These are phyloP conservation scores for Cryphonectria japonica DNA, from an alignment of 2,329 filamentous ascomycete genomes.

Conservation along the genomic window DNA sequence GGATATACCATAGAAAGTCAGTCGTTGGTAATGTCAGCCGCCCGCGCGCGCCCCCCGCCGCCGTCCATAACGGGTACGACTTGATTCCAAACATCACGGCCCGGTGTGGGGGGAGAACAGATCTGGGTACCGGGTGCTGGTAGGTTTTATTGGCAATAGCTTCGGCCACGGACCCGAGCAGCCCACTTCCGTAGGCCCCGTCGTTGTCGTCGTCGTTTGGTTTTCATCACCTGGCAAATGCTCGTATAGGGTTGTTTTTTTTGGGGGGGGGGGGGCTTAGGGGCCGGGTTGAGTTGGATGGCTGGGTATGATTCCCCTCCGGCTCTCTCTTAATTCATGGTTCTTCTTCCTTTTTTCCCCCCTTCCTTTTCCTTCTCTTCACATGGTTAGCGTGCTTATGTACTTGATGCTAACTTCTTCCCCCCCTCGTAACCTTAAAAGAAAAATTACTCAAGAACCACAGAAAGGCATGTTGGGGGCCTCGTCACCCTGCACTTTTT, in stretches of 20 bases:
- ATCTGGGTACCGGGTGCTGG: background rate
- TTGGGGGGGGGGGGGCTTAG: too few relatives aligned
- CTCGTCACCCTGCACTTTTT: background rate
- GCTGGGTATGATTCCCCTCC: background rate
- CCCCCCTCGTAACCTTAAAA: background rate
- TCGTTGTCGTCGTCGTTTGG: background rate
- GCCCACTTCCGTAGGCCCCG: background rate
- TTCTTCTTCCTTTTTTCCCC: background rate
- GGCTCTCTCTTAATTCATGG: background rate
- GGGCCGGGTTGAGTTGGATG: background rate
- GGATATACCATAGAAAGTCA: background rate
- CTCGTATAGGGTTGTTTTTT: too few relatives aligned
- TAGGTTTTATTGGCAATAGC: constrained; percentile 4
- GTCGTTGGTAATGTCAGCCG: background rate
- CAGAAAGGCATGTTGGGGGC: background rate
- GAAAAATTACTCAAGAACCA: background rate
- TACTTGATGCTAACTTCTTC: background rate
- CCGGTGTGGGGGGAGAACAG: background rate
- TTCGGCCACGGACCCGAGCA: background rate
- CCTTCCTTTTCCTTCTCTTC: background rate
- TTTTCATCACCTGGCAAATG: too few relatives aligned
- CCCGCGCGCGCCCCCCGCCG: too few relatives aligned
- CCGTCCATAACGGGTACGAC: background rate
- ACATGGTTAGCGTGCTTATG: background rate
- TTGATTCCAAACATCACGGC: background rate